Percentiles rank a stretch among this genome's conserved stretches.
These are phyloP conservation scores for Arthroderma uncinatum DNA, from an alignment of 2,329 filamentous ascomycete species.

Conservation along the genomic window DNA sequence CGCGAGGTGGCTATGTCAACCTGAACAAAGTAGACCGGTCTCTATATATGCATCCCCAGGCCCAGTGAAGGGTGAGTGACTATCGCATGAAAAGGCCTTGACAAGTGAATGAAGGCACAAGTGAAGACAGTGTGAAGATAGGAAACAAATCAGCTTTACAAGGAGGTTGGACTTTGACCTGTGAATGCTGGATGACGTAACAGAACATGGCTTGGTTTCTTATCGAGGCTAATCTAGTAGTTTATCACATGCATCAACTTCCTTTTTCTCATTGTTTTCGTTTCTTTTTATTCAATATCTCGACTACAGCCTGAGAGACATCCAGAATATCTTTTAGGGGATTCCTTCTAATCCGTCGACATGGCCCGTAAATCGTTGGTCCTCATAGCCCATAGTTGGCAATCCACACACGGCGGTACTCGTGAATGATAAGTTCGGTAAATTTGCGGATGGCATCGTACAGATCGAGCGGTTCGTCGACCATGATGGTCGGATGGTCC, in stretches of 20 bases:
- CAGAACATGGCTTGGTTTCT: neutral
- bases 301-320: neutral
- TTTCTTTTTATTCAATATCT: neutral
- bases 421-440: conserved; percentile 11
- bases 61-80: neutral
- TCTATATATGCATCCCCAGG: neutral
- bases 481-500: neutral
- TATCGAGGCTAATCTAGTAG: neutral
- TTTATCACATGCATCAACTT: neutral
- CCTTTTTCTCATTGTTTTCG: neutral
- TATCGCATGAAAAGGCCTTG: neutral
- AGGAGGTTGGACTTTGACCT: neutral
- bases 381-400: conserved; percentile 11
- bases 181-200: neutral
- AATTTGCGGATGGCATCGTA: conserved; percentile 8
- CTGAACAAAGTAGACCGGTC: neutral
- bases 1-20: neutral
- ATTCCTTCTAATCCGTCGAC: too few species aligned
- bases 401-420: conserved; percentile 16
- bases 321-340: neutral
- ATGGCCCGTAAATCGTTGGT: too few species aligned
- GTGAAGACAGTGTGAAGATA: neutral
- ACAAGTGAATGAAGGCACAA: neutral
- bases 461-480: conserved; percentile 2
- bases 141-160: neutral